These are phyloP conservation scores for Mycena olivaceomarginata DNA, from an alignment of 768 basidiomycete genomes.

Conservation along the genomic window DNA sequence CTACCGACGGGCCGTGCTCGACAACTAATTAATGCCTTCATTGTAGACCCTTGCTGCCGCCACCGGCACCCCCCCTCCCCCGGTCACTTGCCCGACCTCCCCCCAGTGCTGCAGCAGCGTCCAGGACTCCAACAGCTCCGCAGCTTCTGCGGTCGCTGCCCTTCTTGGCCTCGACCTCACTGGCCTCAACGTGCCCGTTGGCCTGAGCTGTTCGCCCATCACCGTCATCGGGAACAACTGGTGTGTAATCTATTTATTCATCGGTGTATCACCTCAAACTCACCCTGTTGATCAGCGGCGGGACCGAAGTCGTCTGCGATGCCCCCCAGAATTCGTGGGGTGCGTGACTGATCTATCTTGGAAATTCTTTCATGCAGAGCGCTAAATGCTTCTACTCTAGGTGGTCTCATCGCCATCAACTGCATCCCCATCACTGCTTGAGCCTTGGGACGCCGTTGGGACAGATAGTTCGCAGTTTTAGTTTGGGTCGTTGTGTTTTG, in stretches of 20 bases:
- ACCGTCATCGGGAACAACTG: neutral
- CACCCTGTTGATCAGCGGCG: too few relatives aligned
- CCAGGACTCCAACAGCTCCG: neutral
- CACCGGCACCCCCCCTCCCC: neutral
- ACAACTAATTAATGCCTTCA: neutral
- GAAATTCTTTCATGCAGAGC: too few relatives aligned
- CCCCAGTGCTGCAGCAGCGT: neutral
- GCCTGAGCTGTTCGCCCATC: neutral
- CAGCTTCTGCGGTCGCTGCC: neutral
- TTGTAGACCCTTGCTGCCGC: neutral
- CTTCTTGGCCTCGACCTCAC: neutral
- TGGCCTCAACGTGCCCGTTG: neutral
- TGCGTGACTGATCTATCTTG: too few relatives aligned
- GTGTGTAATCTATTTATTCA: neutral
- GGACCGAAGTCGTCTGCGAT: too few relatives aligned
- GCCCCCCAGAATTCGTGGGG: too few relatives aligned
- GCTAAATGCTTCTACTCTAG: too few relatives aligned
- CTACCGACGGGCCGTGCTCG: neutral
- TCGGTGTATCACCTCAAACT: too few relatives aligned
- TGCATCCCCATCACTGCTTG: too few relatives aligned
- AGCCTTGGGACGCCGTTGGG: too few relatives aligned
- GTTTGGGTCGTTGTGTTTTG: too few relatives aligned
- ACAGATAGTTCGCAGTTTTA: too few relatives aligned
- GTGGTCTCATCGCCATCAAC: too few relatives aligned
- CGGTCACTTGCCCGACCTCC: neutral